Percentiles rank a stretch among this genome's conserved stretches.
These are phyloP conservation scores for Stygiomarasmius scandens DNA, from an alignment of 1,284 basidiomycete species.

Conservation along the genomic window DNA sequence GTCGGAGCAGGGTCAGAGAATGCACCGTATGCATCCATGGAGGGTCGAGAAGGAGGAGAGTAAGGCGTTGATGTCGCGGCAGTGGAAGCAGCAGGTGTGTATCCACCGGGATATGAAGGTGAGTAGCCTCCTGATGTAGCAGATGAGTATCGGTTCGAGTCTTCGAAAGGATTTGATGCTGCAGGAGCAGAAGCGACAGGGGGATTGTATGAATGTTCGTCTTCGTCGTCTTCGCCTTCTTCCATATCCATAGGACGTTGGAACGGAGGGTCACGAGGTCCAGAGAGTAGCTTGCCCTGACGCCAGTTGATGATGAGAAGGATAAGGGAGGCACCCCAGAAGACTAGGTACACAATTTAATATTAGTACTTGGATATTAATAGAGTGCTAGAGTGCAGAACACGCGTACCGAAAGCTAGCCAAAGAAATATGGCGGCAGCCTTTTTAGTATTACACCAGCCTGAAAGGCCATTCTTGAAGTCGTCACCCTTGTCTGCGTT, in stretches of 20 bases:
- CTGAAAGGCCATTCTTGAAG: constrained; percentile 68
- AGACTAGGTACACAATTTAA: constrained; percentile 41
- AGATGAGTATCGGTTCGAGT: constrained; percentile 49
- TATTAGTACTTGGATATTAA: constrained; percentile 11
- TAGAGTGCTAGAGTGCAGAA: constrained; percentile 2
- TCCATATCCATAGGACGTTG: constrained; percentile 50
- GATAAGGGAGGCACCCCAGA: constrained; percentile 66
- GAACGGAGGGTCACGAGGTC: constrained; percentile 73
- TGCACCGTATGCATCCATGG: constrained; percentile 85
- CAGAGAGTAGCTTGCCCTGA: constrained; percentile 55
- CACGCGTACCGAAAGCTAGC: constrained; percentile 66
- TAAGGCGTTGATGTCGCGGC: constrained; percentile 21
- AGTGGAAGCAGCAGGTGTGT: constrained; percentile 21
- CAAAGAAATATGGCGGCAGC: constrained; percentile 87
- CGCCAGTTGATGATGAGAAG: constrained; percentile 75
- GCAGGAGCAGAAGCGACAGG: constrained; percentile 34
- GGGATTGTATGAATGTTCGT: constrained; percentile 47
- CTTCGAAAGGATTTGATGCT: constrained; percentile 53
- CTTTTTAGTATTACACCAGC: constrained; percentile 90
- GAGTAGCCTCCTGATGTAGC: constrained; percentile 30
- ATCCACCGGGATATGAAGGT: constrained; percentile 36
- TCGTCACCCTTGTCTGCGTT: constrained; percentile 67
- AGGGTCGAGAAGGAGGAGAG: constrained; percentile 53
- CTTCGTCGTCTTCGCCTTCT: constrained; percentile 50
- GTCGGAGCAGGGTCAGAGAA: constrained; percentile 81